These are phyloP conservation scores for Saraca asoca DNA, from an alignment of 331 rosid species.

Conservation along the genomic window DNA sequence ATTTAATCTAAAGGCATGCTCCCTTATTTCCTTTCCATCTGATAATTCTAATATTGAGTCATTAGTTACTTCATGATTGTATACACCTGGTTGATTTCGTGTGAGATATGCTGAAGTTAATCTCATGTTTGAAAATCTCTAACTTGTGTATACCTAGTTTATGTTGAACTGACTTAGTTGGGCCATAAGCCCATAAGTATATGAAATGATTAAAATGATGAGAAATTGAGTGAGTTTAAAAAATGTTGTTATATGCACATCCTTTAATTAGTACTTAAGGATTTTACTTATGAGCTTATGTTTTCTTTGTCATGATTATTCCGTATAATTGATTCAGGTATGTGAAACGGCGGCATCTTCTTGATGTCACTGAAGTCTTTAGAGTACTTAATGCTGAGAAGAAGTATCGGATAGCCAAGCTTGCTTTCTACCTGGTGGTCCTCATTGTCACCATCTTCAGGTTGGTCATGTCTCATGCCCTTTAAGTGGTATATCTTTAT, in stretches of 20 bases:
- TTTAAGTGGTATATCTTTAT: neutral
- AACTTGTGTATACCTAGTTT: slow-evolving; percentile 1
- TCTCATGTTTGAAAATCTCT: slow-evolving; percentile 14
- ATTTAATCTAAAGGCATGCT: neutral
- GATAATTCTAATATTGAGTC: no score
- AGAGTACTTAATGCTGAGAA: slow-evolving; percentile 65
- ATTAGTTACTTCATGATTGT: neutral
- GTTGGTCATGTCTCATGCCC: slow-evolving; percentile 57
- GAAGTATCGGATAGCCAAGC: slow-evolving; percentile 65
- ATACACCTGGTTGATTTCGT: neutral
- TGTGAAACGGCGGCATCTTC: slow-evolving; percentile 68
- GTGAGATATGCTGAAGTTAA: neutral
- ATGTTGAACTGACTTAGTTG: slow-evolving; percentile 3
- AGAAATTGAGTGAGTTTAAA: neutral
- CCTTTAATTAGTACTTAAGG: slow-evolving; percentile 14
- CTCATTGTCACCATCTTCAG: slow-evolving; percentile 69
- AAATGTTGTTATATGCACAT: neutral
- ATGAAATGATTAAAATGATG: neutral
- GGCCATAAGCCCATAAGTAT: neutral
- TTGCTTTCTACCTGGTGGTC: slow-evolving; percentile 60
- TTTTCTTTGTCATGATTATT: slow-evolving; percentile 26
- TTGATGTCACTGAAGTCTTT: slow-evolving; percentile 90
- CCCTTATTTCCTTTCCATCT: neutral
- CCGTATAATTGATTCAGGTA: slow-evolving; percentile 53
- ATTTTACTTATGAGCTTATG: slow-evolving; percentile 13